Evolutionary conservation across 257 asterid species (phyloP).

Genomic region (Solanum gandarillasii): DNA sequence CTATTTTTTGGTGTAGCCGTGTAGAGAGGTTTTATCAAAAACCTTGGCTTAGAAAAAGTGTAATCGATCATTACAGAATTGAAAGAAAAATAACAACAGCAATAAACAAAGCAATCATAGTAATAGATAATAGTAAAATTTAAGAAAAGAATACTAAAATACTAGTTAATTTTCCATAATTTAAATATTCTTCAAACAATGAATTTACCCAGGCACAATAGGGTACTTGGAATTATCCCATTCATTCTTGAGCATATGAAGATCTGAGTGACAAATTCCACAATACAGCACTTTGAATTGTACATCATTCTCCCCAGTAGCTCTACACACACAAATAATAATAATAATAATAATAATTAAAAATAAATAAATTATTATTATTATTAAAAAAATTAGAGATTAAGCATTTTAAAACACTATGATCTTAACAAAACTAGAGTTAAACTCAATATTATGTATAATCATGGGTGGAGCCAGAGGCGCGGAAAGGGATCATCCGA

Average conservation of each 20-base stretch:
- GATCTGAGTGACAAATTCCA: slow-evolving; percentile 45
- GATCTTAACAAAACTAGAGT: neutral
- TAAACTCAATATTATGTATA: neutral
- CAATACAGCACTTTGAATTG: slow-evolving; percentile 23
- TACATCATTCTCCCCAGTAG: slow-evolving; percentile 28
- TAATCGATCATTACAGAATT: too few relatives aligned
- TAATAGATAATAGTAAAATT: neutral
- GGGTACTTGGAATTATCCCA: slow-evolving; percentile 24
- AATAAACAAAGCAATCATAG: neutral
- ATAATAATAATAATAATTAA: too few relatives aligned
- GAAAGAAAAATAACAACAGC: neutral
- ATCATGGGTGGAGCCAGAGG: neutral
- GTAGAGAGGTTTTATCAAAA: too few relatives aligned
- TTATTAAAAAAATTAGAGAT: too few relatives aligned
- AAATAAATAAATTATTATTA: too few relatives aligned
- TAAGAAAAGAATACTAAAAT: neutral
- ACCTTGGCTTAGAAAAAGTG: neutral
- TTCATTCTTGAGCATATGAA: slow-evolving; percentile 30
- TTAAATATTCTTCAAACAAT: neutral
- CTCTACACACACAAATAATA: slow-evolving; percentile 5
- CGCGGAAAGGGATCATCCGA: neutral
- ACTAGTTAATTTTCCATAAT: neutral
- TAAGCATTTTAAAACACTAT: neutral
- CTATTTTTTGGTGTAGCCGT: too few relatives aligned
- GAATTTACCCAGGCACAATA: slow-evolving; percentile 30